Conservation (phyloP, 345 rosid species). For the Iberis pinnata region DNA sequence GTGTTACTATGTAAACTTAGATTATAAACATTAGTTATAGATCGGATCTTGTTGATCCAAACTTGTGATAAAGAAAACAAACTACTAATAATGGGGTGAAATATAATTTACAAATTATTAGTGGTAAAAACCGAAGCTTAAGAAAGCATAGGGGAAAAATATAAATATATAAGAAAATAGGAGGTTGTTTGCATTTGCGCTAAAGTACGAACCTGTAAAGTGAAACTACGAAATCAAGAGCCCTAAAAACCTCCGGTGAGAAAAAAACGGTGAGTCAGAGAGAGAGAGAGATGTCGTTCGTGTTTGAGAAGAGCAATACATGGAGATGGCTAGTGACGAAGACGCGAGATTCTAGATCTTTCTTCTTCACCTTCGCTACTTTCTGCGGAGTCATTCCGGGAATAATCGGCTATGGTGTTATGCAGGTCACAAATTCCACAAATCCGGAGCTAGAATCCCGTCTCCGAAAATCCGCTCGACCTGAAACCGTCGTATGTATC, state of each 20-base stretch:
- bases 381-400: constrained; percentile 89
- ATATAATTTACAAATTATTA: background rate
- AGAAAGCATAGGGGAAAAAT: background rate
- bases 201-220: background rate
- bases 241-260: constrained; percentile 30
- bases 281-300: constrained; percentile 40
- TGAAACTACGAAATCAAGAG: constrained; percentile 14
- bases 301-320: constrained; percentile 61
- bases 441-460: constrained; percentile 76
- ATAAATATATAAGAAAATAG: background rate
- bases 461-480: constrained; percentile 72
- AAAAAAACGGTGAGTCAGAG: too few species aligned
- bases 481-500: constrained; percentile 58
- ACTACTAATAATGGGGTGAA: too few species aligned
- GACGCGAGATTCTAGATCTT: constrained; percentile 69
- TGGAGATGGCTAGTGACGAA: constrained; percentile 79
- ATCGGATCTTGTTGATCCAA: too few species aligned
- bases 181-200: background rate
- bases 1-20: too few species aligned
- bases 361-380: constrained; percentile 85
- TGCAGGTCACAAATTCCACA: constrained; percentile 71
- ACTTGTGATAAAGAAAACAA: too few species aligned
- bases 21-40: too few species aligned
- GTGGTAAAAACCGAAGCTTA: background rate
- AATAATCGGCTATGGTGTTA: constrained; percentile 73